These are phyloP conservation scores for Streptanthus diversifolius DNA, from an alignment of 345 rosid genomes.

Conservation along the genomic window DNA sequence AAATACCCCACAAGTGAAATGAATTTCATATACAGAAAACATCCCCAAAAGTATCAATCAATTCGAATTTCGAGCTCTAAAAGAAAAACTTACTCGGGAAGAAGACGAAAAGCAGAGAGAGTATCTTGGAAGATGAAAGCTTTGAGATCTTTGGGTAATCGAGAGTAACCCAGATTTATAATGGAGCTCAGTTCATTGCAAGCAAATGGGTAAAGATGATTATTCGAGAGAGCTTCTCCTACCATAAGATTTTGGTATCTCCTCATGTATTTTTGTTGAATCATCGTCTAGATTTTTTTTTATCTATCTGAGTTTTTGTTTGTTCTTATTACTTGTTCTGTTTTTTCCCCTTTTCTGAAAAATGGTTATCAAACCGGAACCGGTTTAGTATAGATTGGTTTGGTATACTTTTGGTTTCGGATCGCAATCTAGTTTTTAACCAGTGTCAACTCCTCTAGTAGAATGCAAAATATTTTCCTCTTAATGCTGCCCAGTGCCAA, in stretches of 20 bases:
- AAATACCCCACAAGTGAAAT: not conserved
- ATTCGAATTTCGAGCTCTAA: not conserved
- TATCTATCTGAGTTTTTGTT: not conserved
- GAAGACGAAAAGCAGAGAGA: conserved; percentile 71
- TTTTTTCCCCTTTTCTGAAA: too few species aligned
- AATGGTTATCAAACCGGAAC: not conserved
- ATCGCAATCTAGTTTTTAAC: too few species aligned
- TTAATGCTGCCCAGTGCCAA: too few species aligned
- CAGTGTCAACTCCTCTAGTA: too few species aligned
- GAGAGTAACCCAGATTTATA: conserved; percentile 44
- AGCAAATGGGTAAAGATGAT: conserved; percentile 54
- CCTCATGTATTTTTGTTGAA: conserved; percentile 15
- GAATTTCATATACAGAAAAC: not conserved
- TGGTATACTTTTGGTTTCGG: not conserved
- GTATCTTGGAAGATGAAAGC: conserved; percentile 59
- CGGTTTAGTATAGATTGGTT: not conserved
- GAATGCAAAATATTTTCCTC: too few species aligned
- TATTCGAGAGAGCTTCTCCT: conserved; percentile 43
- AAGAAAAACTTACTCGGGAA: conserved; percentile 51
- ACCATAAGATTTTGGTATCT: conserved; percentile 37
- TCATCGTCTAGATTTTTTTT: not conserved
- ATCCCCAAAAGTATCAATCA: not conserved
- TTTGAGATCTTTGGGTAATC: conserved; percentile 58
- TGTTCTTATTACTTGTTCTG: not conserved
- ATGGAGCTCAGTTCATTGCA: conserved; percentile 69